Conservation (phyloP, 1,284 basidiomycete species). For the Marasmius oreades region DNA sequence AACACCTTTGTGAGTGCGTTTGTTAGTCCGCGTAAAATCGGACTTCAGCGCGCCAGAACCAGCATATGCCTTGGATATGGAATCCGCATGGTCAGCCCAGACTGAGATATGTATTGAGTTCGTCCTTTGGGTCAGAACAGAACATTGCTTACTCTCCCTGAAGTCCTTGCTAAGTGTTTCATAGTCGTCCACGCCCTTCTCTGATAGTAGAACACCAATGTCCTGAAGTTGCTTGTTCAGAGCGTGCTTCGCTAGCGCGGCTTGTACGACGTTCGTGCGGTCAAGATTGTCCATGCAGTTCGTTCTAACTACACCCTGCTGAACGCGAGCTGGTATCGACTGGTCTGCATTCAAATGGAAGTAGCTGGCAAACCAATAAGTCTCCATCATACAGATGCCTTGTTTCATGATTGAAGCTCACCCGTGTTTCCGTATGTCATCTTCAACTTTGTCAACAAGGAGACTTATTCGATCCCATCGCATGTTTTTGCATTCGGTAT, state of each 20-base stretch:
- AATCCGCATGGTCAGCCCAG: constrained; percentile 97
- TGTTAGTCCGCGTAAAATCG: constrained; percentile 94
- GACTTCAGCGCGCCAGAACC: constrained; percentile 97
- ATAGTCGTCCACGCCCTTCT: constrained; percentile 76
- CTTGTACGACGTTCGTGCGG: constrained; percentile 95
- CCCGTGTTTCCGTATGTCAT: constrained; percentile 74
- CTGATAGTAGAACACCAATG: constrained; percentile 66
- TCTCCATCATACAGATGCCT: not conserved
- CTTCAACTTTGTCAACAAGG: constrained; percentile 76
- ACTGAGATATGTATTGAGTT: constrained; percentile 44
- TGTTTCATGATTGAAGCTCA: constrained; percentile 30
- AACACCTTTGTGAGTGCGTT: constrained; percentile 76
- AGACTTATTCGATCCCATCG: constrained; percentile 91
- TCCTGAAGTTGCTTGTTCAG: constrained; percentile 78
- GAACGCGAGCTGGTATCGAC: constrained; percentile 47
- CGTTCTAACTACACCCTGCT: constrained; percentile 71
- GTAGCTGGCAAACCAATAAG: constrained; percentile 47
- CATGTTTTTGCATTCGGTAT: constrained; percentile 94
- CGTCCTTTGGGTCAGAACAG: not conserved
- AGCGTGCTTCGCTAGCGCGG: constrained; percentile 81
- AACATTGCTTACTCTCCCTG: constrained; percentile 70
- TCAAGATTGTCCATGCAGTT: constrained; percentile 98
- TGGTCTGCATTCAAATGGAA: constrained; percentile 60
- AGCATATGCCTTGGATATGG: constrained; percentile 88
- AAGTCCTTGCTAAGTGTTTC: constrained; percentile 79